Evolutionary conservation across 257 asterid genomes (phyloP).

Genomic region (Nemophila menziesii): DNA sequence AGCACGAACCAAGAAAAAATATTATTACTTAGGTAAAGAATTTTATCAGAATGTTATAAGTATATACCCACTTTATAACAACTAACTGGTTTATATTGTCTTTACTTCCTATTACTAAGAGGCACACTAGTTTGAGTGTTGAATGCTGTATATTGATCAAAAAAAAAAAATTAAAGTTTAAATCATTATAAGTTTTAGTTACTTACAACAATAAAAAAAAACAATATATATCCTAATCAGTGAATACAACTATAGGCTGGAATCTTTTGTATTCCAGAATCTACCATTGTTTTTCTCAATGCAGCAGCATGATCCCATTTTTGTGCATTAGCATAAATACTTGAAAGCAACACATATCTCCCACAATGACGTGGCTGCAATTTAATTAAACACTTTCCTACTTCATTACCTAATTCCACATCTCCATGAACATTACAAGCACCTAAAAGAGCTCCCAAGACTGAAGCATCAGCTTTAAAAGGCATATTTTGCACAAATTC

Average conservation of each 20-base stretch:
- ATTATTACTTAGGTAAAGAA: too few species aligned
- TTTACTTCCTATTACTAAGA: too few species aligned
- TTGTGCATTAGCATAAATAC: conserved; percentile 67
- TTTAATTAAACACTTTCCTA: conserved; percentile 41
- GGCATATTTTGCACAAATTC: conserved; percentile 59
- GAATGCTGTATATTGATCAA: too few species aligned
- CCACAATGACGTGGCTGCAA: conserved; percentile 61
- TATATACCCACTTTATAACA: too few species aligned
- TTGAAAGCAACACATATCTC: conserved; percentile 49
- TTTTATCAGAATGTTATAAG: too few species aligned
- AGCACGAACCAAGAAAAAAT: too few species aligned
- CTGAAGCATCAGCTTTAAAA: conserved; percentile 66
- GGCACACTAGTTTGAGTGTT: too few species aligned
- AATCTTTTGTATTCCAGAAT: conserved; percentile 57
- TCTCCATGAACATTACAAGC: conserved; percentile 75
- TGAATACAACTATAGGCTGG: conserved; percentile 74
- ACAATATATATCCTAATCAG: too few species aligned
- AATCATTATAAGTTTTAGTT: too few species aligned
- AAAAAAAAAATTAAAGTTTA: too few species aligned
- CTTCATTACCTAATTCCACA: conserved; percentile 53
- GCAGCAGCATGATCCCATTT: conserved; percentile 66
- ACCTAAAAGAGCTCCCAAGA: conserved; percentile 69
- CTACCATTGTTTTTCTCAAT: conserved; percentile 49
- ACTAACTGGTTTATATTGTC: too few species aligned
- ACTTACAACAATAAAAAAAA: too few species aligned